Evolutionary conservation across 148 eudicot species (phyloP).

Genomic region (Nepenthes mirabilis): DNA sequence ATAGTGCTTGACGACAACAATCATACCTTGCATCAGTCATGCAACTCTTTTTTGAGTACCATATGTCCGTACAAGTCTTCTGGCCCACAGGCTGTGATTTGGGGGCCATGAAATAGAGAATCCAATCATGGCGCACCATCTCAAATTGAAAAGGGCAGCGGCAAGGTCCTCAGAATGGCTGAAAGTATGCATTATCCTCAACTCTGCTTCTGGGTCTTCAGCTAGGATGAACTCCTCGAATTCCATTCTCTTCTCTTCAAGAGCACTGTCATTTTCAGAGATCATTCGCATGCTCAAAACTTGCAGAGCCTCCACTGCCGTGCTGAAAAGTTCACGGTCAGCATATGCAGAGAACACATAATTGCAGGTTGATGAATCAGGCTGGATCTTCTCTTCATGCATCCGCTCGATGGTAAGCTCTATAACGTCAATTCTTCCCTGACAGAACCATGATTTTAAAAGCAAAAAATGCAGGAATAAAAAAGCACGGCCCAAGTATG

Average conservation of each 20-base stretch:
- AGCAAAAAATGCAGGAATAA: not conserved
- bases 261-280: conserved; percentile 28
- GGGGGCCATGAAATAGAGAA: conserved; percentile 58
- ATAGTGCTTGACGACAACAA: not conserved
- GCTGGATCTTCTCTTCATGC: conserved; percentile 48
- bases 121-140: conserved; percentile 61
- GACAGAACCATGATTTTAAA: conserved; percentile 4
- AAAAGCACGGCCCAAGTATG: no score
- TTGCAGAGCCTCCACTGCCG: conserved; percentile 77
- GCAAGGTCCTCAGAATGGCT: conserved; percentile 21
- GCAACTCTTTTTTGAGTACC: conserved; percentile 7
- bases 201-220: conserved; percentile 52
- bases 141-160: conserved; percentile 47
- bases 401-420: conserved; percentile 54
- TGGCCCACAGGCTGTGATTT: conserved; percentile 56
- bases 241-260: conserved; percentile 23
- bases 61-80: conserved; percentile 32
- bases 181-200: conserved; percentile 31
- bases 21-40: not conserved
- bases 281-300: conserved; percentile 84
- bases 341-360: conserved; percentile 56
- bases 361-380: conserved; percentile 59
- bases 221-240: conserved; percentile 36
- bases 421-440: conserved; percentile 63
- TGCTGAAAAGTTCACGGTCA: conserved; percentile 26